phyloP scores from a whole-genome alignment of 164 flowering plant genomes.

The Taxillus chinensis region DNA sequence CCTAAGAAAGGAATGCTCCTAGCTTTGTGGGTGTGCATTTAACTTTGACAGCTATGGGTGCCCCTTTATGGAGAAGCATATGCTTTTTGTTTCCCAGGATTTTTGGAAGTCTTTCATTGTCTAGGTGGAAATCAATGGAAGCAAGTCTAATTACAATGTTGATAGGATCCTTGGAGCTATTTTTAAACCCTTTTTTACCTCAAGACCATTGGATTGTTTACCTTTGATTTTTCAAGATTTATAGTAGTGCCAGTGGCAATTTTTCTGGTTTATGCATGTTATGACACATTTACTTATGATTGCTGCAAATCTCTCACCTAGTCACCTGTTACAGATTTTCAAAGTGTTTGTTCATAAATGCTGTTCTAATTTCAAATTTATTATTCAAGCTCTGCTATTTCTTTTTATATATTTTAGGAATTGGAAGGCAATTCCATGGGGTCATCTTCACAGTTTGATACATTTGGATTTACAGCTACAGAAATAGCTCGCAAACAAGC shows the following conservation, averaged over 20 bases:
- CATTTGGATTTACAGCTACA: constrained; percentile 93
- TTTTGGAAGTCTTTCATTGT: no score
- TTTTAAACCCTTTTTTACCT: no score
- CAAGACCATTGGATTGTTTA: no score
- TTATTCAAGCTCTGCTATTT: neutral
- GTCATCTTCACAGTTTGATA: constrained; percentile 73
- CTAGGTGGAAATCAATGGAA: no score
- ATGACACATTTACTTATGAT: neutral
- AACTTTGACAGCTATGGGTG: no score
- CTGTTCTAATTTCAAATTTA: neutral
- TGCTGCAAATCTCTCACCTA: neutral
- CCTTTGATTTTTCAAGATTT: no score
- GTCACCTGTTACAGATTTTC: neutral
- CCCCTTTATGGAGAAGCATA: no score
- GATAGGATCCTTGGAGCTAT: no score
- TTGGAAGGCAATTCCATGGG: constrained; percentile 59
- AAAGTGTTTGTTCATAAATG: neutral
- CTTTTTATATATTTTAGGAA: constrained; percentile 37
- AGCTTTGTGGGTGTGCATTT: no score
- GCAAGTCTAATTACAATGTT: no score
- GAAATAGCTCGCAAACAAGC: constrained; percentile 81
- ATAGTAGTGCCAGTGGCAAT: neutral
- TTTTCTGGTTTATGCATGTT: neutral
- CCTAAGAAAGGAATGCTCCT: no score
- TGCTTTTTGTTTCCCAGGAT: no score